A percentile compares a stretch with the other conserved stretches of the same genome.
Evolutionary conservation across 345 rosid genomes (phyloP).

Genomic region (Raphanus sativus): DNA sequence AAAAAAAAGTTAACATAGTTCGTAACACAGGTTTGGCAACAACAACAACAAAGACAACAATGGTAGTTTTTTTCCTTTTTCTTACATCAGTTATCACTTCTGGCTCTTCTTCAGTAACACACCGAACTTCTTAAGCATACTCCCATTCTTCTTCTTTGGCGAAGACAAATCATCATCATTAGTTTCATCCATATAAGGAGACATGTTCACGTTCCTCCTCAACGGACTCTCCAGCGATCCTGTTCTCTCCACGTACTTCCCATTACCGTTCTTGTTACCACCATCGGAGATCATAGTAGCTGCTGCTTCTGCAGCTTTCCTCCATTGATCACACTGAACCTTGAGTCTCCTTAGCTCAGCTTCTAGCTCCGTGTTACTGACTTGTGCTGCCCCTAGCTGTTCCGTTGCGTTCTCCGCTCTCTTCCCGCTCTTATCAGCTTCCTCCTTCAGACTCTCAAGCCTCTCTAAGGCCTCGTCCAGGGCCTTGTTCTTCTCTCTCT

Average conservation of each 20-base stretch:
- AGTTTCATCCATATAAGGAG: conserved; percentile 70
- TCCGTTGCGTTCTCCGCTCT: conserved; percentile 60
- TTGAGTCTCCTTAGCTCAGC: conserved; percentile 84
- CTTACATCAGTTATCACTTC: conserved; percentile 36
- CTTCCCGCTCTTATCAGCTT: conserved; percentile 68
- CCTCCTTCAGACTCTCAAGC: conserved; percentile 60
- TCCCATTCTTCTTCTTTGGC: conserved; percentile 85
- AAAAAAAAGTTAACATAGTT: conserved; percentile 19
- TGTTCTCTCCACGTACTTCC: conserved; percentile 62
- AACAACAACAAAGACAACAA: not conserved
- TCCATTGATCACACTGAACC: conserved; percentile 97
- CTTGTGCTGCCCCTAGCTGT: conserved; percentile 76
- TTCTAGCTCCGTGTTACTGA: conserved; percentile 72
- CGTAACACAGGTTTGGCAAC: conserved; percentile 3
- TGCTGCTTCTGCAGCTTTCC: conserved; percentile 98
- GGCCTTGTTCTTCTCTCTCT: conserved; percentile 51
- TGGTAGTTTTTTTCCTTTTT: not conserved
- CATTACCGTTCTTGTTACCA: conserved; percentile 49
- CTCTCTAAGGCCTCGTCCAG: conserved; percentile 65
- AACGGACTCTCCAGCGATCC: conserved; percentile 59
- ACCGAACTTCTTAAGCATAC: conserved; percentile 86
- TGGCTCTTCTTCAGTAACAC: conserved; percentile 92
- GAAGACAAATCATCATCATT: conserved; percentile 64
- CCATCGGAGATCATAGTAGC: conserved; percentile 76
- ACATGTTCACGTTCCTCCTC: conserved; percentile 45